Base-by-base conservation (phyloP, 352 stramenopile genomes). In the Peronospora belbahrii region DNA sequence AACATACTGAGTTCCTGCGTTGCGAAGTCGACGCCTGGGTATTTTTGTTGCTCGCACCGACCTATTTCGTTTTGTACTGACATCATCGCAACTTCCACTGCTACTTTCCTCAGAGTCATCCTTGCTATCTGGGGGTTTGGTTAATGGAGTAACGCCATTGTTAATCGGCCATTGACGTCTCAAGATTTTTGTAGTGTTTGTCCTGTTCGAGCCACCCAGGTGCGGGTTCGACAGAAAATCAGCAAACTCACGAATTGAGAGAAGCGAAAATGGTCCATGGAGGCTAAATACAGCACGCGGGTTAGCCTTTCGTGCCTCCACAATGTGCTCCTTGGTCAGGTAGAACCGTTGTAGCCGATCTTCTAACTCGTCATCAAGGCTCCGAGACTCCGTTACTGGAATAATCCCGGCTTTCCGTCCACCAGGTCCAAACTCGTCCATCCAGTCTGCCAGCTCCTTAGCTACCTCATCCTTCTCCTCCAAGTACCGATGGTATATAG, bases 401-500 rank as follows among this genome's bases (percentile, higher is more conserved):
- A 75, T 72, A 41, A 44, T 67, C 2, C 65, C 62, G 17, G 67
- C 65, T 32, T 65, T 60, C 1, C 37, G 25, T 3, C 64, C 64
- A 10, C 15, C 34, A 0, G 46, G 42, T 6, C 57, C 56, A 22
- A 52, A 80, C 42, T 65, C 64, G 39, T 33, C 55, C 23, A 82
- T 52, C 70, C 70, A 85, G n/a, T 61, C 48, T 0, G 71, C 42
- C 39, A 82, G 43, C 38, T 83, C 70, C 6, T 48, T 36, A 1
- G 34, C 52, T 13, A 84, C 47, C 11, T 59, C 49, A 25, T 78
- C 55, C 35, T 61, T 60, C 42, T 77, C 69, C 37, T 64, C 49
- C 37, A 86, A 59, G 38, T 84, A 86, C 1, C 67, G 68, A 24
- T 68, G 38, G 42, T 77, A 77, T 36, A 77, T 74, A 32, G 72